These are phyloP conservation scores for Aegilops longissima DNA, from an alignment of 176 grass and related monocot species.

Conservation along the genomic window DNA sequence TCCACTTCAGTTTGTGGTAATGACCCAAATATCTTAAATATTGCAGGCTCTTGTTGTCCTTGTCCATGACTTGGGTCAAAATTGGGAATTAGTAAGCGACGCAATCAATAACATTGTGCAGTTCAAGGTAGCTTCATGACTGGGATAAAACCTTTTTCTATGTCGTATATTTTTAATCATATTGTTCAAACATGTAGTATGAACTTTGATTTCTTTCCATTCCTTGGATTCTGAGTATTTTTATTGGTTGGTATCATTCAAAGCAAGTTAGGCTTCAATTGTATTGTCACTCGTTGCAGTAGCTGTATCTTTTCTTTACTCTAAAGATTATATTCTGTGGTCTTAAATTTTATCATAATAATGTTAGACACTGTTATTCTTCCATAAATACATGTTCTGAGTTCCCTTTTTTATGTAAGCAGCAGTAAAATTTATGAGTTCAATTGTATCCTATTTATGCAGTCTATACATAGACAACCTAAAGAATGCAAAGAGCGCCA, in stretches of 20 bases:
- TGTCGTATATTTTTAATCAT: constrained; percentile 10
- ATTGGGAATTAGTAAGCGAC: constrained; percentile 94
- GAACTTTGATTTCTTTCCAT: constrained; percentile 18
- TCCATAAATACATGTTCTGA: neutral
- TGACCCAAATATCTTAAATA: constrained; percentile 34
- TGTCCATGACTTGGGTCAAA: constrained; percentile 97
- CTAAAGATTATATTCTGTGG: neutral
- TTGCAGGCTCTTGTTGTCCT: constrained; percentile 92
- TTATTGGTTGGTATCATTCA: neutral
- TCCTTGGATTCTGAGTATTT: constrained; percentile 1
- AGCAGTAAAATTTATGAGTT: constrained; percentile 8
- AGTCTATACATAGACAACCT: constrained; percentile 82
- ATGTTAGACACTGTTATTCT: neutral
- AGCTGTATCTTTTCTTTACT: neutral
- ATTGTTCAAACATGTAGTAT: neutral
- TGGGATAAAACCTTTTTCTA: constrained; percentile 6
- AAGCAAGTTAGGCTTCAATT: constrained; percentile 14
- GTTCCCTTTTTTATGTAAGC: neutral
- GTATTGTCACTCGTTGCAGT: neutral
- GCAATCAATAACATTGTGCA: constrained; percentile 84
- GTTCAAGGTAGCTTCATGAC: constrained; percentile 64
- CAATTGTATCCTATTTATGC: constrained; percentile 26
- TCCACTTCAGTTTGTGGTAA: constrained; percentile 17
- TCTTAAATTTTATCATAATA: constrained; percentile 14
- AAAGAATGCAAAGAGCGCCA: constrained; percentile 93